phyloP scores from a whole-genome alignment of 176 grass and related monocot genomes.

The Cenchrus purpureus region DNA sequence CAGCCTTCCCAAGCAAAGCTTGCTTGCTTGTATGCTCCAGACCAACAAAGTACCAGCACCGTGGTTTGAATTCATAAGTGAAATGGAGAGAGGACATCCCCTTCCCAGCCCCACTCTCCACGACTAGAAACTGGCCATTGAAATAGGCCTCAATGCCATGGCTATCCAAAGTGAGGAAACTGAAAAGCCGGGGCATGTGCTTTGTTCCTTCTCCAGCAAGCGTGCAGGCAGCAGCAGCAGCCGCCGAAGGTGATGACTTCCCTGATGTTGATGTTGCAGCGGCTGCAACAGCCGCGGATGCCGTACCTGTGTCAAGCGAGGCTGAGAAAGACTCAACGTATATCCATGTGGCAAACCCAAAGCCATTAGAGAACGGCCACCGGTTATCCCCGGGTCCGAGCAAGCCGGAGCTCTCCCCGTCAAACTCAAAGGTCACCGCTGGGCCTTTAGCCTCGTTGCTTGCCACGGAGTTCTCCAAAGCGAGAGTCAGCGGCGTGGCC shows the following conservation, averaged over 20 bases:
- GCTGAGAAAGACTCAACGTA: conserved; percentile 89
- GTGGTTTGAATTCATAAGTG: conserved; percentile 84
- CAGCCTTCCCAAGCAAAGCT: conserved; percentile 74
- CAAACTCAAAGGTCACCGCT: conserved; percentile 78
- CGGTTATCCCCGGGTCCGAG: conserved; percentile 74
- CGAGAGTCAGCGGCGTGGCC: conserved; percentile 65
- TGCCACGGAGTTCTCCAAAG: conserved; percentile 80
- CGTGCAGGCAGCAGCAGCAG: conserved; percentile 66
- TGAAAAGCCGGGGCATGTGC: conserved; percentile 88
- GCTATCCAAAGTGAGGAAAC: conserved; percentile 90
- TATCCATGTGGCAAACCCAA: conserved; percentile 95
- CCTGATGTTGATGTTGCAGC: conserved; percentile 73
- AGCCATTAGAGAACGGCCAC: conserved; percentile 94
- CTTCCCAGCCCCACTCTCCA: conserved; percentile 80
- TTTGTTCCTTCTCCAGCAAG: conserved; percentile 75
- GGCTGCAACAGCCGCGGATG: conserved; percentile 58
- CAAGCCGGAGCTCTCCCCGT: conserved; percentile 85
- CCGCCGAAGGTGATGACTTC: conserved; percentile 66
- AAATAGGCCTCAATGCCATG: conserved; percentile 96
- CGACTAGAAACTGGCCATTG: conserved; percentile 85
- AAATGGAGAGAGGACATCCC: conserved; percentile 83
- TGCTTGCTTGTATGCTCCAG: conserved; percentile 88
- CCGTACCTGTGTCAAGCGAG: conserved; percentile 57
- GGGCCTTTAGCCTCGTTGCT: conserved; percentile 83
- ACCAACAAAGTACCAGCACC: conserved; percentile 87